Evolutionary conservation across 768 basidiomycete species (phyloP), one percentile per base, ranked within the genome.

Genomic region (Podaxis pistillaris): DNA sequence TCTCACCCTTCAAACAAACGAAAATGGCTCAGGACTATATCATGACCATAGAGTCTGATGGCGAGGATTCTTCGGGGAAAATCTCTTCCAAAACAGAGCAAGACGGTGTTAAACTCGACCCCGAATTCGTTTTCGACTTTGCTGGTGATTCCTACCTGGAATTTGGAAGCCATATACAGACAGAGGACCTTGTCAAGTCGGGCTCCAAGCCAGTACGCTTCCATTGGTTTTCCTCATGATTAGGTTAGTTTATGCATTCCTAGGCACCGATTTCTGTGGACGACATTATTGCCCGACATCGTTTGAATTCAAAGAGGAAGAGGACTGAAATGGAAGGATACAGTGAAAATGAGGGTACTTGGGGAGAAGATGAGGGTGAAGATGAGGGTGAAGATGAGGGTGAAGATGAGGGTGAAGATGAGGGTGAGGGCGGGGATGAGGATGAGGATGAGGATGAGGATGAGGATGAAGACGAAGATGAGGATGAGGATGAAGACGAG

Each of bases 221-320:
- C 28, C 33, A 19, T n/a, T 12, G 49, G 56, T 63, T 46, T 56
- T 33, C 40, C 28, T 38, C 44, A 50, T 41, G 54, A 56, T 64
- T 40, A 64, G 58, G 57, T 66, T 46, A 56, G 40, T 41, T 63
- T 26, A 59, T 28, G 8, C 37, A 37, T 28, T 17, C 52, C 6
- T 67, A 93, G 89, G 77, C 84, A 71, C 88, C 88, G n/a, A 85
- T 96, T 58, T 93, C 89, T 50, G 88, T 98, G 9, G 91, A 96
- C 72, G 93, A 96, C 69, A 96, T 98, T 64, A 96, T 98, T 73
- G 87, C 88, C 56, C 83, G 89, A 61, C 82, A 87, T 68, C 83
- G 79, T 70, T 68, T 87, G 62, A 74, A 75, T 57, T 73, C 77
- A 8, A 91, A 94, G 70, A 84, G 93, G 60, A 93, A 92, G 76